Evolutionary conservation across 352 stramenopile species (phyloP).

Genomic region (Hyaloperonospora brassicae): DNA sequence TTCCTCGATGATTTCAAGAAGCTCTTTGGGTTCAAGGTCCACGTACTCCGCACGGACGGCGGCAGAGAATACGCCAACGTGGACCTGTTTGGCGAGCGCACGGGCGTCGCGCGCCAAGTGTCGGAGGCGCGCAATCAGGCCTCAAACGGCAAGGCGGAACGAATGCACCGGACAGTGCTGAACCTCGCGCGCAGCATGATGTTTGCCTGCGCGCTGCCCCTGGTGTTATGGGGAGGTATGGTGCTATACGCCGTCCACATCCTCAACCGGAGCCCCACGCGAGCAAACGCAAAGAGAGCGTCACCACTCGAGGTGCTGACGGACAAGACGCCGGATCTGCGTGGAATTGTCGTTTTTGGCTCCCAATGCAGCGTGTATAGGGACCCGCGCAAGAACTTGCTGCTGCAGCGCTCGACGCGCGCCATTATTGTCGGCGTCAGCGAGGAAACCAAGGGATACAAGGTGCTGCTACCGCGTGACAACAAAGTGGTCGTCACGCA

Average conservation of each 20-base stretch:
- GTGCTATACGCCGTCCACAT: slow-evolving; percentile 25
- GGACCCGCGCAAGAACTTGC: slow-evolving; percentile 2
- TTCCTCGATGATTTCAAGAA: slow-evolving; percentile 11
- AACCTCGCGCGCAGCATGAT: slow-evolving; percentile 29
- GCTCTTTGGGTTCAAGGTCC: slow-evolving; percentile 1
- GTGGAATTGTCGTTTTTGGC: slow-evolving; percentile 10
- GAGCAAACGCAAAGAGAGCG: slow-evolving; percentile 1
- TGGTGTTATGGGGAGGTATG: slow-evolving; percentile 21
- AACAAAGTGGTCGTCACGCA: neutral
- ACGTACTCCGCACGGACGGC: slow-evolving; percentile 4
- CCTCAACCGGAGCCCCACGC: slow-evolving; percentile 16
- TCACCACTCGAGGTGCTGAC: slow-evolving; percentile 10
- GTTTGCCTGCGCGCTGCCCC: slow-evolving; percentile 17
- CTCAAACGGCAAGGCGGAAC: slow-evolving; percentile 27
- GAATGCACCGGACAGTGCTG: slow-evolving; percentile 10
- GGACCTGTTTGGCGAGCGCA: slow-evolving; percentile 23
- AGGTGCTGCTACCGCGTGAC: too few relatives aligned
- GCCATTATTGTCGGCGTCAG: too few relatives aligned
- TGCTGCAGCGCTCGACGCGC: too few relatives aligned
- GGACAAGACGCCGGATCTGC: neutral
- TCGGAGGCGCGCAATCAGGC: slow-evolving; percentile 21
- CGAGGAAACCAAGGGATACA: slow-evolving; percentile 5
- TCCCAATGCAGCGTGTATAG: slow-evolving; percentile 3
- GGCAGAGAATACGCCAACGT: slow-evolving; percentile 23
- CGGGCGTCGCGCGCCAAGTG: slow-evolving; percentile 13